Percentiles rank a stretch among this genome's conserved stretches.
Evolutionary conservation across 208 protist genomes (phyloP).

Genomic region (Naegleria gruberi): DNA sequence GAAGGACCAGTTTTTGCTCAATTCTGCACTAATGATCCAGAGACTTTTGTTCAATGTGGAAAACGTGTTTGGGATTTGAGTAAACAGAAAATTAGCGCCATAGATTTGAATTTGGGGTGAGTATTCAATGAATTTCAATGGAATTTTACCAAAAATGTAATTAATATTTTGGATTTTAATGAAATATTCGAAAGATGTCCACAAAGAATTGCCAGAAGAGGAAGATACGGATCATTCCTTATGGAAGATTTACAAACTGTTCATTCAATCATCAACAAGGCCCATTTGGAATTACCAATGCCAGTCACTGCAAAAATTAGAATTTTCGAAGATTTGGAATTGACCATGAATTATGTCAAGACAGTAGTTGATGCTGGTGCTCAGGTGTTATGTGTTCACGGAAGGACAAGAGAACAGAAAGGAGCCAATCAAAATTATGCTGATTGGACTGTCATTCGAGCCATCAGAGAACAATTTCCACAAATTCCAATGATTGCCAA

Average conservation of each 20-base stretch:
- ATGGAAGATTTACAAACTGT: conserved; percentile 36
- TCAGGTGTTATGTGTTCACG: conserved; percentile 68
- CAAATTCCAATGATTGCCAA: conserved; percentile 70
- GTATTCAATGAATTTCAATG: not conserved
- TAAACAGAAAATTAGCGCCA: not conserved
- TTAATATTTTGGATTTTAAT: not conserved
- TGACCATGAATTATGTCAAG: conserved; percentile 68
- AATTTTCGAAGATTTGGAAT: conserved; percentile 63
- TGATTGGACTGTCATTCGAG: conserved; percentile 56
- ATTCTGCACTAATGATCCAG: conserved; percentile 59
- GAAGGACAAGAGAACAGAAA: conserved; percentile 66
- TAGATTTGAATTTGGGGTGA: conserved; percentile 36
- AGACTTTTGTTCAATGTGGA: conserved; percentile 42
- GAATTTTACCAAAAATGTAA: no score
- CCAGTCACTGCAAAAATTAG: conserved; percentile 81
- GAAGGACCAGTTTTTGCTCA: conserved; percentile 68
- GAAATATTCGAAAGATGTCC: conserved; percentile 57
- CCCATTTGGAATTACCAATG: conserved; percentile 44
- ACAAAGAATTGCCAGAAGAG: conserved; percentile 73
- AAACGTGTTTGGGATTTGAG: not conserved
- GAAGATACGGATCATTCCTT: conserved; percentile 76
- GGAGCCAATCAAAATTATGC: conserved; percentile 43
- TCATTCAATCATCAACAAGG: not conserved
- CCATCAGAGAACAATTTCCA: conserved; percentile 45
- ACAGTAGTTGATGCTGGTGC: conserved; percentile 71